These are phyloP conservation scores for Pleurotus giganteus DNA, from an alignment of 768 basidiomycete species.

Conservation along the genomic window DNA sequence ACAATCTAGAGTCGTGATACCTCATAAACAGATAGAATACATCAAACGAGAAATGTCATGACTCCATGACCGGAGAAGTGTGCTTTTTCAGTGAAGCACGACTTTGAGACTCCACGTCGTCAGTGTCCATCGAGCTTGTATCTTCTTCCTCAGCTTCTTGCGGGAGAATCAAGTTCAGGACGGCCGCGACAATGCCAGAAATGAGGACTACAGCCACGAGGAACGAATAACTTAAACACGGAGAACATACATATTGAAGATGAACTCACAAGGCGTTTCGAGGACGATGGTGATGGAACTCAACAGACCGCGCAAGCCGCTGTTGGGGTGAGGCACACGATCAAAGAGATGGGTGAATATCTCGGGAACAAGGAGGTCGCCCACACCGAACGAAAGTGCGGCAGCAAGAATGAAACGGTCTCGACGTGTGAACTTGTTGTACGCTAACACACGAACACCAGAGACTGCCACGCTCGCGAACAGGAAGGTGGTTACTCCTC, in stretches of 20 bases:
- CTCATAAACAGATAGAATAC: not conserved
- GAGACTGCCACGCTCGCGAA: slow-evolving; percentile 75
- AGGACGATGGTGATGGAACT: slow-evolving; percentile 78
- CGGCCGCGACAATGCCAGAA: slow-evolving; percentile 54
- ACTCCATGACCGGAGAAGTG: not conserved
- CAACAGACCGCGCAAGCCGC: slow-evolving; percentile 65
- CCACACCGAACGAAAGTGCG: slow-evolving; percentile 67
- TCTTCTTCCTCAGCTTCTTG: slow-evolving; percentile 24
- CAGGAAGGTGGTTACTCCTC: slow-evolving; percentile 85
- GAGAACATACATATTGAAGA: not conserved
- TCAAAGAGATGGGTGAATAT: slow-evolving; percentile 74
- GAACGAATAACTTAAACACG: slow-evolving; percentile 1
- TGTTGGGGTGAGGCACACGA: slow-evolving; percentile 47
- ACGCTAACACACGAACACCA: slow-evolving; percentile 68
- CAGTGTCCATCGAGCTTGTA: slow-evolving; percentile 18
- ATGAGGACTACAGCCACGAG: slow-evolving; percentile 42
- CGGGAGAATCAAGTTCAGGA: slow-evolving; percentile 60
- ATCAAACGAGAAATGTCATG: not conserved
- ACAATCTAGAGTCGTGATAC: not conserved
- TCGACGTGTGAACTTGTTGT: slow-evolving; percentile 55
- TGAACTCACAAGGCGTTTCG: slow-evolving; percentile 72
- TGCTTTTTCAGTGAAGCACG: slow-evolving; percentile 14
- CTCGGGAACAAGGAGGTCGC: slow-evolving; percentile 62
- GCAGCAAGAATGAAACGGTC: slow-evolving; percentile 72
- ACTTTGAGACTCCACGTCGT: slow-evolving; percentile 28